These are phyloP conservation scores for Ophiostoma tasmaniense DNA, from an alignment of 2,329 filamentous ascomycete genomes.

Conservation along the genomic window DNA sequence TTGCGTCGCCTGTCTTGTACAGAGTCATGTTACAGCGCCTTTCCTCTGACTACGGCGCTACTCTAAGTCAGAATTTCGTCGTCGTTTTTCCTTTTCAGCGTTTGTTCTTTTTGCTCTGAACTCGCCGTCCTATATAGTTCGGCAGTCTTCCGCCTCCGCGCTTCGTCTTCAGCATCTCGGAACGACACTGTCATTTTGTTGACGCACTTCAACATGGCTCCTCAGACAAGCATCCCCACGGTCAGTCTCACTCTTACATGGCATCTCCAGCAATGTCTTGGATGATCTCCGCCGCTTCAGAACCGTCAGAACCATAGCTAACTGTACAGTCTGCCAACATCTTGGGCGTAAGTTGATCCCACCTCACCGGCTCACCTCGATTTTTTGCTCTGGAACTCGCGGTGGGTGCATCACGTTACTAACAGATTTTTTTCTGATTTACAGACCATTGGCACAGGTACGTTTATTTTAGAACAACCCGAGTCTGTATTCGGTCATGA, in stretches of 20 bases:
- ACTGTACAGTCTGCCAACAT: slow-evolving; percentile 30
- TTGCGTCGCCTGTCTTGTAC: not conserved
- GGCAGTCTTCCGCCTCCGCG: not conserved
- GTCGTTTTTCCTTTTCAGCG: not conserved
- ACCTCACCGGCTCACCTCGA: not conserved
- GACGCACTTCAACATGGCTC: slow-evolving; percentile 22
- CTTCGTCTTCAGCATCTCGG: not conserved
- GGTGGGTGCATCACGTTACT: not conserved
- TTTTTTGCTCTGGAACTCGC: not conserved
- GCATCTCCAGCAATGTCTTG: not conserved
- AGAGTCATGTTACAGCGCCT: no score
- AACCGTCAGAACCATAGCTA: not conserved
- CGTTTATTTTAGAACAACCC: slow-evolving; percentile 1
- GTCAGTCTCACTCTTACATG: slow-evolving; percentile 14
- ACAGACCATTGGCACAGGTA: slow-evolving; percentile 28
- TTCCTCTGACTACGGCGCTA: not conserved
- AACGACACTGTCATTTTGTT: not conserved
- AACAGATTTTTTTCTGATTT: not conserved
- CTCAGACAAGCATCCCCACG: slow-evolving; percentile 26
- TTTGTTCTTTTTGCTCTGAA: not conserved
- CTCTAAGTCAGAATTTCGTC: not conserved
- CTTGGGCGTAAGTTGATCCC: slow-evolving; percentile 30
- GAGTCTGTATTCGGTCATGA: no score
- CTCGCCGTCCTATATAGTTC: not conserved
- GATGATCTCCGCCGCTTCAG: not conserved